phyloP scores from a whole-genome alignment of 345 rosid genomes.

The Pseudoturritis turrita region DNA sequence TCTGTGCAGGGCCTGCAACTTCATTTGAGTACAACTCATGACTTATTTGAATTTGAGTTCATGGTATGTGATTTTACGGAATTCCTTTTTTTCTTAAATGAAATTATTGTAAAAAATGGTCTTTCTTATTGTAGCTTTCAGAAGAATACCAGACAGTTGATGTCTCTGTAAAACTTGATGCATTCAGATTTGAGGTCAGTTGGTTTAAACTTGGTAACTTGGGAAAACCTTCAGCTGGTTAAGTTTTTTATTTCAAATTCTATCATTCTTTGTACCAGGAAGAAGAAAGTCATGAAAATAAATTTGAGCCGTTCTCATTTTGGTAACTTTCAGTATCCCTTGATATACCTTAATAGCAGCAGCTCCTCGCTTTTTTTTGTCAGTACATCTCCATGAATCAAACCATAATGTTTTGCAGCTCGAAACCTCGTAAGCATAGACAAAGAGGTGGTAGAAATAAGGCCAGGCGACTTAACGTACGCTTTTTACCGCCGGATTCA shows the following conservation, averaged over 20 bases:
- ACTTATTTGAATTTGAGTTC: constrained; percentile 80
- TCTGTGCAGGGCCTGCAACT: constrained; percentile 72
- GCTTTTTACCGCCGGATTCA: constrained; percentile 62
- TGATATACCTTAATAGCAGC: constrained; percentile 2
- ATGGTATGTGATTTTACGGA: constrained; percentile 68
- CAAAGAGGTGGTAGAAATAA: constrained; percentile 33
- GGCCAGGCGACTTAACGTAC: constrained; percentile 41
- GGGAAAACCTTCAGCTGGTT: not conserved
- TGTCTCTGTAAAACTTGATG: constrained; percentile 72
- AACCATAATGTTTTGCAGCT: constrained; percentile 47
- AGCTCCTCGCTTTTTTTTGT: constrained; percentile 6
- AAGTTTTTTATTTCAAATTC: not conserved
- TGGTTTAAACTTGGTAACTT: constrained; percentile 21
- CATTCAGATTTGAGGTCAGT: constrained; percentile 70
- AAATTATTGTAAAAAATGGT: constrained; percentile 23
- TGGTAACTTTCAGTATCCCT: constrained; percentile 47
- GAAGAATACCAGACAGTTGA: constrained; percentile 79
- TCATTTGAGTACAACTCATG: constrained; percentile 85
- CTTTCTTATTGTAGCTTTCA: constrained; percentile 47
- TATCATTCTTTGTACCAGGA: constrained; percentile 46
- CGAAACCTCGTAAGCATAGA: constrained; percentile 51
- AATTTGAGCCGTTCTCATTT: constrained; percentile 52
- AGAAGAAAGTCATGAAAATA: constrained; percentile 44
- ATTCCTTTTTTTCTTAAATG: constrained; percentile 15
- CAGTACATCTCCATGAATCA: not conserved